Base-by-base conservation (phyloP, 225 moss, liverwort and hornwort genomes). In the Rhytidiadelphus loreus region DNA sequence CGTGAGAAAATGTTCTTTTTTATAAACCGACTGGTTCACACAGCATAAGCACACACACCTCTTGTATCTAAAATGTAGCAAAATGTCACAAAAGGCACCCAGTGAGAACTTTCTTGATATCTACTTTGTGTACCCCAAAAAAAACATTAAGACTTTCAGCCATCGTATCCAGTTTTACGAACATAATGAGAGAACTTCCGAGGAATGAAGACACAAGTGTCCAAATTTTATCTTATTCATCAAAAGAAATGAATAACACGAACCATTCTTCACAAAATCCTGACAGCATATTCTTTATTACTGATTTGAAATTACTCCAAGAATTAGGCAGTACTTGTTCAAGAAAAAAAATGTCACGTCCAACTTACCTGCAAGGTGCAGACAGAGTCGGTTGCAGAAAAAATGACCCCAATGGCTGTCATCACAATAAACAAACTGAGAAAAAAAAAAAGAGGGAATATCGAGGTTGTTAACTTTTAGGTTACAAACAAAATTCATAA, bases 361-460 rank as follows among this genome's bases (percentile, higher is more conserved):
- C 22, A 84, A 88, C 77, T 84, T 92, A 94, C 95, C 90, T 99
- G 99, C 89, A 99, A 88, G 21, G 96, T 96, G 88, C 99, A 99
- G 80, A 99, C 99, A 85, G 99, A 97, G 87, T 99, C 99, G 35
- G 99, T 99, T 46, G 99, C 99, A 83, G 99, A 99, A 84, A 93
- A 99, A 37, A 99, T 99, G 62, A 93, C 91, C 53, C 97, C 99
- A 62, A 99, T 81, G 52, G 99, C 95, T 95, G 94, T 53, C 58
- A 91, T 76, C n/a, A 81, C 82, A 89, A 75, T 39, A 90, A 50
- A 86, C 17, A 89, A 78, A 72, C 62, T 74, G 39, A 89, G 87
- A 22, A 39, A 30, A 57, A 73, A 35, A 56, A 7, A 63, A n/a
- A 89, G 50, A 23, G 80, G 63, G 39, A 80, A 76, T 28, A 71